Base-by-base conservation (phyloP, 2,329 filamentous ascomycete genomes). In the Lithohypha guttulata region DNA sequence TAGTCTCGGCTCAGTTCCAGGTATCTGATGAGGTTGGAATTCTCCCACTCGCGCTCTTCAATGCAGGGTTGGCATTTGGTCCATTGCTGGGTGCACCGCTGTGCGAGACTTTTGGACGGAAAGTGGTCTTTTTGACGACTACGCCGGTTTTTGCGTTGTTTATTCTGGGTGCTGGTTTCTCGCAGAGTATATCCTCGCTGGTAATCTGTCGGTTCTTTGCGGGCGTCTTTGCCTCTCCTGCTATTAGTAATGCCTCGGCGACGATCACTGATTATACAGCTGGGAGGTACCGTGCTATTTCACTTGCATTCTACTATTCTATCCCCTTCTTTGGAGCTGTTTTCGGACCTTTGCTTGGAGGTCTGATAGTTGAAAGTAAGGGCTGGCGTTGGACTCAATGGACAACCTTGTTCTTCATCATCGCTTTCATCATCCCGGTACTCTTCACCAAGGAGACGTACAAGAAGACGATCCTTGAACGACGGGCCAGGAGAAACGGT, bases 281-380 rank as follows among this genome's bases (percentile, higher is more conserved):
- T 18, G 42, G 40, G 13, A 33, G 39, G 15, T 47, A 46, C 39
- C 42, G 48, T 10, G 48, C 37, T 10, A 33, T 50, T 9, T 42
- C 42, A 7, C 27, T 50, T 3, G 43, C 48, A 22, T 48, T 51
- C 25, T 51, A 51, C 45, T 49, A 48, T 28, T 43, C 45, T 4
- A 45, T 47, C 13, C 48, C 48, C 1, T 49, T 49, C 39, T 47
- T 44, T 19, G 46, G 48, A 2, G 44, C 48, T n/a, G 43, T 45
- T 7, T 36, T 49, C n/a, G 48, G 46, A 17, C 55, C 56, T 10
- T 34, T 59, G 17, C 44, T 56, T 6, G 52, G 80, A 36, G 78
- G 78, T 9, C 83, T 77, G 61, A 79, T 80, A 34, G 66, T 62
- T 3, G 61, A 74, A n/a, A 73, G 70, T 3, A 60, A 73, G 29